Conservation (phyloP, 345 rosid species). For the Laguncularia racemosa region DNA sequence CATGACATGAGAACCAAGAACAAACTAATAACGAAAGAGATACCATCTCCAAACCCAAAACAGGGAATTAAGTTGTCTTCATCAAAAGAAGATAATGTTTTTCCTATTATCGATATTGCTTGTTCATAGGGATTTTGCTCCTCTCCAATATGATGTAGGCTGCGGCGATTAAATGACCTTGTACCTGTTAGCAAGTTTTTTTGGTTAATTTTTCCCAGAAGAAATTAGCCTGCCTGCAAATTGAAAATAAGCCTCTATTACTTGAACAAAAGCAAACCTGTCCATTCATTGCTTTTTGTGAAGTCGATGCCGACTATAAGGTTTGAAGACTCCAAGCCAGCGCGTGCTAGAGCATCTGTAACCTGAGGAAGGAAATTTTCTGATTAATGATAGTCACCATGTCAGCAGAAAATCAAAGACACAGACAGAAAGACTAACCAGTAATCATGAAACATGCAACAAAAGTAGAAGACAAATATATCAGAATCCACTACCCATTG, state of each 20-base stretch:
- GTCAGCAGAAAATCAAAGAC: not conserved
- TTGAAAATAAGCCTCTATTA: not conserved
- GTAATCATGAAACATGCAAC: too few relatives aligned
- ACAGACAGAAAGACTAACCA: not conserved
- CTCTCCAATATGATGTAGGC: conserved; percentile 35
- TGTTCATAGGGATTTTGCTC: conserved; percentile 42
- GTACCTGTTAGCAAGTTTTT: conserved; percentile 2
- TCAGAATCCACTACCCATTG: too few relatives aligned
- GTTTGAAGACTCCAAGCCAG: conserved; percentile 75
- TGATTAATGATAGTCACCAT: not conserved
- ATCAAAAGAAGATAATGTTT: conserved; percentile 39
- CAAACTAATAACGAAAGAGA: not conserved
- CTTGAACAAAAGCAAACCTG: conserved; percentile 31
- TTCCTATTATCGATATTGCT: conserved; percentile 41
- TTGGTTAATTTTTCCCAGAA: not conserved
- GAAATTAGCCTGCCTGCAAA: not conserved
- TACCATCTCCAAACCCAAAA: conserved; percentile 52
- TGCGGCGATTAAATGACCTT: conserved; percentile 30
- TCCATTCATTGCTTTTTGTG: conserved; percentile 87
- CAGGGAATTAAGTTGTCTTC: conserved; percentile 47
- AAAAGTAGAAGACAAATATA: too few relatives aligned
- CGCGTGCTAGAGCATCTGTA: conserved; percentile 48
- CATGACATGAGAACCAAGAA: not conserved
- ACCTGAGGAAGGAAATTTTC: conserved; percentile 27
- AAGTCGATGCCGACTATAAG: conserved; percentile 80